Evolutionary conservation across 169 alveolate species (phyloP).

Genomic region (Plasmodium gallinaceum): DNA sequence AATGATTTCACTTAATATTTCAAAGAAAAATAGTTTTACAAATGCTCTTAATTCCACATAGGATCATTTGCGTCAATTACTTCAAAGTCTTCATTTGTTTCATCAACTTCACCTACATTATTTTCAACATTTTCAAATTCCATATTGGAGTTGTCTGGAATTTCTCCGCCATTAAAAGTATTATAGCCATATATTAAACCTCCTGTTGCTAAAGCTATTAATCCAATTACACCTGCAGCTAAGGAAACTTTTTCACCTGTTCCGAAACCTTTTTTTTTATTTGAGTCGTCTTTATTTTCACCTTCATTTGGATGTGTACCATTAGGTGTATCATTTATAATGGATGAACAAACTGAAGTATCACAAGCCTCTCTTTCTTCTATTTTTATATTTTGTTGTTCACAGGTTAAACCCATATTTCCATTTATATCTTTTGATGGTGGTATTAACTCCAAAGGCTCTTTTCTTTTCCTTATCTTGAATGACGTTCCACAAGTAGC

Average conservation of each 20-base stretch:
- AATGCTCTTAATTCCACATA: conserved; percentile 37
- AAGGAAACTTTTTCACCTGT: conserved; percentile 65
- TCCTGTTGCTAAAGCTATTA: conserved; percentile 46
- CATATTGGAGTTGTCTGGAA: conserved; percentile 66
- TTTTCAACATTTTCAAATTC: conserved; percentile 70
- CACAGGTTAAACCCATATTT: conserved; percentile 67
- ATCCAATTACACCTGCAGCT: conserved; percentile 69
- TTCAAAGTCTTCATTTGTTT: conserved; percentile 65
- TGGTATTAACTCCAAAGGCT: conserved; percentile 58
- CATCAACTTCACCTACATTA: conserved; percentile 19
- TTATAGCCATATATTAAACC: conserved; percentile 66
- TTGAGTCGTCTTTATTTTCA: neutral
- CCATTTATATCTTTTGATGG: conserved; percentile 64
- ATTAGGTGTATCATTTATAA: neutral
- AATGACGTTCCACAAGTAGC: conserved; percentile 59
- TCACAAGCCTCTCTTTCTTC: conserved; percentile 50
- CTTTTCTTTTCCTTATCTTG: conserved; percentile 49
- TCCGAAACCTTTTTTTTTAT: conserved; percentile 29
- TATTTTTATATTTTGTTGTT: conserved; percentile 51
- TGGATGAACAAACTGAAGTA: conserved; percentile 35
- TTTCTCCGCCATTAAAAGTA: conserved; percentile 59
- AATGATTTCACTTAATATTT: too few relatives aligned
- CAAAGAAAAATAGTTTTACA: too few relatives aligned
- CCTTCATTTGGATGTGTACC: conserved; percentile 4
- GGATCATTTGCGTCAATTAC: conserved; percentile 71